Conservation (phyloP, 2,329 filamentous ascomycete species). For the Drechslerella coelobrocha region DNA sequence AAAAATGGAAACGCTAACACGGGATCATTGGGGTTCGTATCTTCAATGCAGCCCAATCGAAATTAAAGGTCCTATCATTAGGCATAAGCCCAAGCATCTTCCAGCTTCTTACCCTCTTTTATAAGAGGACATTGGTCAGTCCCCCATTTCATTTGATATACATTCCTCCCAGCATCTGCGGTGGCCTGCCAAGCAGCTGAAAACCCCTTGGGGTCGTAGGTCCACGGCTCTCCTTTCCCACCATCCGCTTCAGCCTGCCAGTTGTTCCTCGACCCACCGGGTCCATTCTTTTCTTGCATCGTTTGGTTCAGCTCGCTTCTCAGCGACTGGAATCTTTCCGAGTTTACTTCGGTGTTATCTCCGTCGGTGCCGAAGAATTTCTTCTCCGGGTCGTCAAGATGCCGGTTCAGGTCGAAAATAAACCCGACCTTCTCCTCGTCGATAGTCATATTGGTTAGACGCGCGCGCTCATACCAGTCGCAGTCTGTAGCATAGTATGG, state of each 20-base stretch:
- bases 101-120: constrained; percentile 17
- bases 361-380: constrained; percentile 30
- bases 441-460: constrained; percentile 56
- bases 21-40: neutral
- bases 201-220: constrained; percentile 58
- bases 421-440: neutral
- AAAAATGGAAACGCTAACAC: too few species aligned
- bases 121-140: constrained; percentile 42
- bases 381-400: constrained; percentile 26
- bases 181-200: constrained; percentile 52
- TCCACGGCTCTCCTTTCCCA: constrained; percentile 64
- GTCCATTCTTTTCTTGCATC: constrained; percentile 38
- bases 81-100: constrained; percentile 39
- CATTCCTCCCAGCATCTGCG: constrained; percentile 47
- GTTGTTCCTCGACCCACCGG: constrained; percentile 60
- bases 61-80: neutral
- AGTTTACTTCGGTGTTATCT: constrained; percentile 50
- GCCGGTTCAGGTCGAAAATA: constrained; percentile 56
- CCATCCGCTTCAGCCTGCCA: constrained; percentile 65
- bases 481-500: constrained; percentile 62
- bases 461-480: constrained; percentile 61
- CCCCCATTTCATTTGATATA: constrained; percentile 54
- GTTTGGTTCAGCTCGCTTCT: constrained; percentile 56
- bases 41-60: neutral
- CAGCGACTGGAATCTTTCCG: constrained; percentile 34